These are phyloP conservation scores for Epichloe sp. DNA, from an alignment of 2,329 filamentous ascomycete species.

Conservation along the genomic window DNA sequence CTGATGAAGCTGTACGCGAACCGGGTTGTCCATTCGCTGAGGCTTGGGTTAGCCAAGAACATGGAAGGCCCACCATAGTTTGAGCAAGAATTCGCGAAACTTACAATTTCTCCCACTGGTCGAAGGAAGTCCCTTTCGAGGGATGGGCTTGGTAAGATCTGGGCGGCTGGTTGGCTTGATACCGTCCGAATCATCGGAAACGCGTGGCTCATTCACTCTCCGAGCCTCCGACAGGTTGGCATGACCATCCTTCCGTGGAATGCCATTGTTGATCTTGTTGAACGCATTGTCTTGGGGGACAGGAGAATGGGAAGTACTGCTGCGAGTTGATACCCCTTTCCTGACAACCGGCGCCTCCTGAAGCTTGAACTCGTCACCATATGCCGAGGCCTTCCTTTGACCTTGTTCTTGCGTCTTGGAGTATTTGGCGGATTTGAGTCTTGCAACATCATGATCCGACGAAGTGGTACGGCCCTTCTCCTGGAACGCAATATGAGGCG, in stretches of 20 bases:
- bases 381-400: constrained; percentile 14
- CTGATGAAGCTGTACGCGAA: neutral
- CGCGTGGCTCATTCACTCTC: constrained; percentile 31
- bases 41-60: neutral
- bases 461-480: constrained; percentile 56
- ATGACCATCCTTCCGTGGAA: constrained; percentile 13
- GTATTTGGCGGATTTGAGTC: constrained; percentile 36
- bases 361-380: constrained; percentile 51
- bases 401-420: constrained; percentile 26
- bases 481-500: constrained; percentile 86
- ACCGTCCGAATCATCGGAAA: constrained; percentile 44
- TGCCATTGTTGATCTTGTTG: constrained; percentile 22
- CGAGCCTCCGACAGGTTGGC: constrained; percentile 14
- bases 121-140: constrained; percentile 50
- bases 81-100: constrained; percentile 7
- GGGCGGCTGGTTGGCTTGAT: constrained; percentile 26
- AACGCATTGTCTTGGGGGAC: constrained; percentile 23
- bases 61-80: neutral
- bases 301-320: constrained; percentile 28
- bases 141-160: constrained; percentile 35
- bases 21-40: constrained; percentile 3
- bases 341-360: constrained; percentile 67
- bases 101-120: constrained; percentile 28
- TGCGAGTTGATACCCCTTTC: constrained; percentile 29
- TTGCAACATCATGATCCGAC: constrained; percentile 43